Conservation (phyloP, 305 asterid species). For the Fraxinus floribunda region DNA sequence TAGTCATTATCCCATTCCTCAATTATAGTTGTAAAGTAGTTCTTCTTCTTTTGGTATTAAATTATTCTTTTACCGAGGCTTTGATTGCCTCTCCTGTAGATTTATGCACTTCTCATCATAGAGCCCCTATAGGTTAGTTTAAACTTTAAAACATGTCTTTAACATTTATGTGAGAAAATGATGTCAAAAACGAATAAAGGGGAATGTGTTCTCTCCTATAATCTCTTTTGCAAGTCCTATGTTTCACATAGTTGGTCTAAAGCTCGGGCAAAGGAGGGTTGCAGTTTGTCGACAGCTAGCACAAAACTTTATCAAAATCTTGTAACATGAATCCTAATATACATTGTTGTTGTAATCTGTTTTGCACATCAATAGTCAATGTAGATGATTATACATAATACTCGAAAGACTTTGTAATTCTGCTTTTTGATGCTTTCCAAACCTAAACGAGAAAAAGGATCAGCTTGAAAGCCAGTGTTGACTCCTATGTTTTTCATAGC, state of each 20-base stretch:
- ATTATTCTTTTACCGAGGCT: slow-evolving; percentile 39
- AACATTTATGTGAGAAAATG: not conserved
- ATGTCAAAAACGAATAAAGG: not conserved
- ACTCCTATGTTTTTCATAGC: not conserved
- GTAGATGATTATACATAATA: not conserved
- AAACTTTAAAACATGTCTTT: not conserved
- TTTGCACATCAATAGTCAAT: not conserved
- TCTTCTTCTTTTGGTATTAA: slow-evolving; percentile 44
- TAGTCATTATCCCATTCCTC: slow-evolving; percentile 36
- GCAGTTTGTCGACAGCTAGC: not conserved
- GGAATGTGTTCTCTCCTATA: not conserved
- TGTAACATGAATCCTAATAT: not conserved
- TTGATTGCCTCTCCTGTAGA: slow-evolving; percentile 21
- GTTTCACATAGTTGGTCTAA: not conserved
- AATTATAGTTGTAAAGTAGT: slow-evolving; percentile 42
- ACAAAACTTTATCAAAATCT: not conserved
- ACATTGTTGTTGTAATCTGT: not conserved
- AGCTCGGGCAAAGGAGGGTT: not conserved
- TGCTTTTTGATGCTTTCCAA: slow-evolving; percentile 11
- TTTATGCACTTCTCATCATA: not conserved
- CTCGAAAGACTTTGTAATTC: not conserved
- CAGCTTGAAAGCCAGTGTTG: not conserved
- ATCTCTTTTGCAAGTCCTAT: not conserved
- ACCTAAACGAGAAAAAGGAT: not conserved
- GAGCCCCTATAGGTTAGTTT: not conserved